phyloP scores from a whole-genome alignment of 805 yeast genomes.

The Teunomyces barrocoloradensis region DNA sequence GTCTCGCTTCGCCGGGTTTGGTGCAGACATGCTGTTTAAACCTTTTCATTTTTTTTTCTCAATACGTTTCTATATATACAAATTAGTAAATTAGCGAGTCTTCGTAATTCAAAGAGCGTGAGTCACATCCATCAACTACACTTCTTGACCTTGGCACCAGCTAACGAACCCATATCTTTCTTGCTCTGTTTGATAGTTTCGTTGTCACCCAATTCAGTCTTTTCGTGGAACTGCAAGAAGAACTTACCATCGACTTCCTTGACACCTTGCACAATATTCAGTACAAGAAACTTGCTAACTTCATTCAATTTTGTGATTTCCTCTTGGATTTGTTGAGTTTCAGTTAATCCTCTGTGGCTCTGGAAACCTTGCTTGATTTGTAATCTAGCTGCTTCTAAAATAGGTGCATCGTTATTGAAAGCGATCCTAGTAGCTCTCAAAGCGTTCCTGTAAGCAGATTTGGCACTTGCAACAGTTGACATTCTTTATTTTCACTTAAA shows the following conservation, averaged over 20 bases:
- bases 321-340: conserved; percentile 25
- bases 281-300: conserved; percentile 64
- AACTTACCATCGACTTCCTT: conserved; percentile 44
- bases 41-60: conserved; percentile 1
- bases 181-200: conserved; percentile 61
- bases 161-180: conserved; percentile 44
- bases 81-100: background rate
- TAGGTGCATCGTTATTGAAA: conserved; percentile 48
- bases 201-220: conserved; percentile 90
- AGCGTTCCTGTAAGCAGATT: conserved; percentile 59
- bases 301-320: conserved; percentile 59
- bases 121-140: conserved; percentile 15
- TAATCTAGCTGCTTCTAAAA: conserved; percentile 57
- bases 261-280: conserved; percentile 86
- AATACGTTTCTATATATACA: background rate
- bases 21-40: conserved; percentile 5
- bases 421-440: conserved; percentile 65
- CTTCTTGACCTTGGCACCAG: conserved; percentile 49
- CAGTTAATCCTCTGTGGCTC: conserved; percentile 20
- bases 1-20: conserved; percentile 34
- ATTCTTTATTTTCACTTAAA: background rate
- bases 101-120: background rate
- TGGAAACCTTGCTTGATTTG: conserved; percentile 57
- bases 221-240: conserved; percentile 67
- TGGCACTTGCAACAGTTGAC: conserved; percentile 4